phyloP scores from a whole-genome alignment of 2,329 filamentous ascomycete species.

The Fusarium buxicola region DNA sequence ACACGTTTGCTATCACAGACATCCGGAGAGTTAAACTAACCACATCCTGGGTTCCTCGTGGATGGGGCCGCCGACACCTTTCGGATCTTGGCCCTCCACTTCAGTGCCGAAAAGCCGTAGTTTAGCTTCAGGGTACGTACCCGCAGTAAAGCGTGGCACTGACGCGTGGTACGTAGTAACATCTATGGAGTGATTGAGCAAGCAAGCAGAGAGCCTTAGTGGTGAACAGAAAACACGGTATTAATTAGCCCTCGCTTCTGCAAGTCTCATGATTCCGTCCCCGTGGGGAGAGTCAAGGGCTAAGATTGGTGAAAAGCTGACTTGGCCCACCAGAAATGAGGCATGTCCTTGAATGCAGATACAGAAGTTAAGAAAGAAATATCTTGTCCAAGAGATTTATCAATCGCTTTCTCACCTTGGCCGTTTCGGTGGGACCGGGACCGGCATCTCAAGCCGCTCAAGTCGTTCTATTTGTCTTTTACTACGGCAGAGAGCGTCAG shows the following conservation, averaged over 20 bases:
- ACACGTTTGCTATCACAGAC: not conserved
- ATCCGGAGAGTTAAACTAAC: not conserved
- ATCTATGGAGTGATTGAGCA: constrained; percentile 23
- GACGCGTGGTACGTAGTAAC: constrained; percentile 40
- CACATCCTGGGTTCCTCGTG: not conserved
- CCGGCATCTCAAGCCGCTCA: constrained; percentile 29
- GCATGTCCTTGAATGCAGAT: not conserved
- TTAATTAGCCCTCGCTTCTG: too few relatives aligned
- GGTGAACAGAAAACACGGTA: too few relatives aligned
- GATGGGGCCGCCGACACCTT: constrained; percentile 19
- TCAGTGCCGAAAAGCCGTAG: constrained; percentile 36
- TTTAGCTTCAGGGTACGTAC: constrained; percentile 11
- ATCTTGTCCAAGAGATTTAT: not conserved
- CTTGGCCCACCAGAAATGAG: constrained; percentile 8
- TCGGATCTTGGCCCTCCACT: constrained; percentile 40
- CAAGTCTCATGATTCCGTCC: too few relatives aligned
- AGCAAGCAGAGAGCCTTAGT: constrained; percentile 14
- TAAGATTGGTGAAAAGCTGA: not conserved
- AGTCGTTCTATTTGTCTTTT: constrained; percentile 8
- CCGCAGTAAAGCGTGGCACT: constrained; percentile 41
- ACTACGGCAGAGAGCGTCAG: constrained; percentile 39
- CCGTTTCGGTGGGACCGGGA: constrained; percentile 38
- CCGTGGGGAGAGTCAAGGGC: not conserved
- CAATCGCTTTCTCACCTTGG: constrained; percentile 17
- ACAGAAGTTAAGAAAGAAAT: not conserved